These are phyloP conservation scores for Kodamaea anthophila DNA, from an alignment of 1,139 yeast genomes.

Conservation along the genomic window DNA sequence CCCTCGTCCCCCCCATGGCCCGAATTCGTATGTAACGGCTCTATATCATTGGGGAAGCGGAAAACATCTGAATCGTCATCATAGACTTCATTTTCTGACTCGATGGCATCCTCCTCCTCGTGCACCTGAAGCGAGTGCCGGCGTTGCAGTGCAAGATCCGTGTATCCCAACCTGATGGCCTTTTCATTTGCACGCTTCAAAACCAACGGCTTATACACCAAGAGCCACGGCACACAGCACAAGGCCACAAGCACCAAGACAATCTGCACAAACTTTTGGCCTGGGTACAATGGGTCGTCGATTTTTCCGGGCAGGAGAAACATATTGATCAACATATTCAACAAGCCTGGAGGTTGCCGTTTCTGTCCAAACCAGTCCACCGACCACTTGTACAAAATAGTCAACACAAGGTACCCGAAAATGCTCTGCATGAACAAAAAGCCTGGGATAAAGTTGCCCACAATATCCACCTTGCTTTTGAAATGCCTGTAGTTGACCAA, in stretches of 20 bases:
- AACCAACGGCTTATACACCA: conserved; percentile 80
- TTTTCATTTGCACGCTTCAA: conserved; percentile 26
- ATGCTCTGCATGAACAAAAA: conserved; percentile 91
- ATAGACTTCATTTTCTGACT: conserved; percentile 18
- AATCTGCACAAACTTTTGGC: conserved; percentile 77
- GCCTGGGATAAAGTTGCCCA: conserved; percentile 94
- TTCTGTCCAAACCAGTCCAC: conserved; percentile 80
- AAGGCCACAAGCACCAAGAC: conserved; percentile 70
- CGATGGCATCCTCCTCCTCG: conserved; percentile 28
- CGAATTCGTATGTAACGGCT: conserved; percentile 30
- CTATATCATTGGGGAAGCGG: conserved; percentile 43
- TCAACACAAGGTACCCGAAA: conserved; percentile 80
- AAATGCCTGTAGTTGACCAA: conserved; percentile 73
- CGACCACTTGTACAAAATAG: conserved; percentile 90
- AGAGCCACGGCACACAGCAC: conserved; percentile 91
- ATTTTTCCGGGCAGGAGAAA: conserved; percentile 87
- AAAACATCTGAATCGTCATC: conserved; percentile 24
- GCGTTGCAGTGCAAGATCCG: conserved; percentile 29
- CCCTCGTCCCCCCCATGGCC: conserved; percentile 41
- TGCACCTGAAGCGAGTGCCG: conserved; percentile 27
- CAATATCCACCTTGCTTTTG: conserved; percentile 71
- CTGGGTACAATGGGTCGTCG: conserved; percentile 76
- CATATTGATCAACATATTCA: conserved; percentile 95
- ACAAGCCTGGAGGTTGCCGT: conserved; percentile 83
- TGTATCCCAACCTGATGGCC: conserved; percentile 27